phyloP scores from a whole-genome alignment of 1,284 basidiomycete genomes.

The Anthracocystis setariae region DNA sequence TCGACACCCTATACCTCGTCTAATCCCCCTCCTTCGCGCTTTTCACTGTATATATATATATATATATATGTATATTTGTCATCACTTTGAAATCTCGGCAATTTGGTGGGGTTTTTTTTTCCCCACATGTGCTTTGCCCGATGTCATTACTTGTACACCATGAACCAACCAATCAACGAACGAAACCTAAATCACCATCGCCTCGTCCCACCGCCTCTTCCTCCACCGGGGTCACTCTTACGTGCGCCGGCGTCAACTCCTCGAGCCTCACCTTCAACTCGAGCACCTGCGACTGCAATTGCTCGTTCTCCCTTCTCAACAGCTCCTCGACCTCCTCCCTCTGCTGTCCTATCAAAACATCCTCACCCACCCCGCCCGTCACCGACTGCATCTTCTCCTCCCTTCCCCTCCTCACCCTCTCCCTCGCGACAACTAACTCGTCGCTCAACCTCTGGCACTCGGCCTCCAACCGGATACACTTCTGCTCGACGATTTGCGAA shows the following conservation, averaged over 20 bases:
- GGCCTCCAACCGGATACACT: constrained; percentile 17
- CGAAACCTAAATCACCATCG: no score
- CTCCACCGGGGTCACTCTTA: no score
- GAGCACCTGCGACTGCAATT: no score
- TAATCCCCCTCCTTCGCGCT: constrained; percentile 1
- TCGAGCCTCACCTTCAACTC: no score
- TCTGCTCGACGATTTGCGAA: constrained; percentile 18
- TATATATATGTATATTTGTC: background rate
- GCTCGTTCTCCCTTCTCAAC: background rate
- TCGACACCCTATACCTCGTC: constrained; percentile 60
- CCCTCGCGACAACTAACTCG: constrained; percentile 15
- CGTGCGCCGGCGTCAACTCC: no score
- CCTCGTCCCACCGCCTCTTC: no score
- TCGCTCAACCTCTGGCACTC: constrained; percentile 32
- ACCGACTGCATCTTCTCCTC: constrained; percentile 23
- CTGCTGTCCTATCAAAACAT: background rate
- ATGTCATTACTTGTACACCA: no score
- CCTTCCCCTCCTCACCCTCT: constrained; percentile 5
- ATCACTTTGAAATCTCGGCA: no score
- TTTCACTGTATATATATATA: background rate
- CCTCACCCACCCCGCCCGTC: background rate
- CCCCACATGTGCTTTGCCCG: no score
- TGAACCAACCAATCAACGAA: no score
- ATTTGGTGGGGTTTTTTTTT: no score
- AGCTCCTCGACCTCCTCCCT: background rate